Evolutionary conservation across 1,284 basidiomycete genomes (phyloP).

Genomic region (Apiotrichum sp.): DNA sequence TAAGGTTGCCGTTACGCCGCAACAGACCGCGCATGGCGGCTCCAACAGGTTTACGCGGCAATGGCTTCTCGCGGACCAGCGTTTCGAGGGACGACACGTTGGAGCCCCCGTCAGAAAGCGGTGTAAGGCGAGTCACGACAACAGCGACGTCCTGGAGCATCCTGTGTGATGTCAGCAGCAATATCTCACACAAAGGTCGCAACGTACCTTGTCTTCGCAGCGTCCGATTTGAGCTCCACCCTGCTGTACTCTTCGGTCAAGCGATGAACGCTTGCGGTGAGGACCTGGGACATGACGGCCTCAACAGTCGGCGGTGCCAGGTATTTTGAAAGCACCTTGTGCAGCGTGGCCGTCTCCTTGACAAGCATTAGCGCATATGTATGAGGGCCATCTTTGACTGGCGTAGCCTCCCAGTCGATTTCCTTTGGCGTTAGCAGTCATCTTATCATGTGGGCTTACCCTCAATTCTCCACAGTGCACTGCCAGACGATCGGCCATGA

Average conservation of each 20-base stretch:
- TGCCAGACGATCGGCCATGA: constrained; percentile 91
- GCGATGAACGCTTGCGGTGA: constrained; percentile 81
- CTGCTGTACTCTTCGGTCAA: constrained; percentile 74
- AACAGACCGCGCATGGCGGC: constrained; percentile 37
- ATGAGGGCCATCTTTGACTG: constrained; percentile 51
- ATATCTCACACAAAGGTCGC: too few relatives aligned
- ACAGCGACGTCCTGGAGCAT: constrained; percentile 70
- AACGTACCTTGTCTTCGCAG: constrained; percentile 56
- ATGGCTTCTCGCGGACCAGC: constrained; percentile 65
- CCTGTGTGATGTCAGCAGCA: constrained; percentile 44
- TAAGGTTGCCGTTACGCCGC: constrained; percentile 21
- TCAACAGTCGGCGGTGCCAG: constrained; percentile 70
- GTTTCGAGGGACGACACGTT: constrained; percentile 64
- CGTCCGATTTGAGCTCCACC: constrained; percentile 70
- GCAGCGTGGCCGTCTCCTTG: constrained; percentile 91
- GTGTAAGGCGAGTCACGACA: constrained; percentile 64
- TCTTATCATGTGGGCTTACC: constrained; percentile 21
- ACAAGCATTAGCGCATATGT: constrained; percentile 82
- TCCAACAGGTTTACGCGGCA: constrained; percentile 36
- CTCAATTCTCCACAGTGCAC: constrained; percentile 62
- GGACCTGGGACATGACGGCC: constrained; percentile 86
- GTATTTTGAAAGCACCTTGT: constrained; percentile 93
- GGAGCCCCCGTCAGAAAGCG: constrained; percentile 58
- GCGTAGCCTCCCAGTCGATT: constrained; percentile 67
- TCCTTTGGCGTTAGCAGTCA: constrained; percentile 22